Percentiles rank a stretch among this genome's conserved stretches.
Conservation (phyloP, 257 asterid genomes). For the Nicotiana obtusifolia region DNA sequence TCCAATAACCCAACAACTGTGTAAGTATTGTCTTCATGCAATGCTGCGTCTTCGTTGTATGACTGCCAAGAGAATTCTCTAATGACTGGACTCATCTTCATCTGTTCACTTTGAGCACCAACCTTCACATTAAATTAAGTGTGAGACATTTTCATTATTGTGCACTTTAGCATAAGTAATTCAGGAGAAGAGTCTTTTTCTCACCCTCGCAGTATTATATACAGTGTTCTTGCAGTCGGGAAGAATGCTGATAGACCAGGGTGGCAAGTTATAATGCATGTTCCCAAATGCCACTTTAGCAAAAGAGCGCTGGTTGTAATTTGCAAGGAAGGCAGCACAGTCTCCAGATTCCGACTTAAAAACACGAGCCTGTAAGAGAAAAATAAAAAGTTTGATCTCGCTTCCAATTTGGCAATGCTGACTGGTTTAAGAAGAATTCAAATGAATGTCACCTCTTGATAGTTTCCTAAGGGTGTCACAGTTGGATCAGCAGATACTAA, state of each 20-base stretch:
- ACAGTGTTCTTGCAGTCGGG: conserved; percentile 95
- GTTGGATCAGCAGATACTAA: conserved; percentile 65
- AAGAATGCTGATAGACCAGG: conserved; percentile 98
- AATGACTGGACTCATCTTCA: conserved; percentile 77
- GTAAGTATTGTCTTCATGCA: conserved; percentile 44
- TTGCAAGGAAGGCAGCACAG: conserved; percentile 93
- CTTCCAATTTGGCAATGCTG: not conserved
- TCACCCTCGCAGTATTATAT: conserved; percentile 94
- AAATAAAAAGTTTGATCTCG: not conserved
- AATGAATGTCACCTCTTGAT: conserved; percentile 66
- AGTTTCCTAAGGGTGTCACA: conserved; percentile 74
- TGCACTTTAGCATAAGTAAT: not conserved
- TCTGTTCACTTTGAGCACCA: conserved; percentile 90
- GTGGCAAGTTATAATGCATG: conserved; percentile 81
- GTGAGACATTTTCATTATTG: not conserved
- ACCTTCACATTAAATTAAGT: conserved; percentile 41
- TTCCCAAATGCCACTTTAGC: conserved; percentile 68
- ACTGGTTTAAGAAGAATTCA: conserved; percentile 11
- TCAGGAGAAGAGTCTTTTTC: conserved; percentile 13
- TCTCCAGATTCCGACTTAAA: conserved; percentile 60
- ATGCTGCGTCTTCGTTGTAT: conserved; percentile 71
- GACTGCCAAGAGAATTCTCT: conserved; percentile 71
- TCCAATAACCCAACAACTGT: conserved; percentile 67
- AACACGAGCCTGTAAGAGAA: conserved; percentile 66
- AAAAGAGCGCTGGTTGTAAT: conserved; percentile 58